phyloP scores from a whole-genome alignment of 1,139 yeast species.

The Geotrichum phurueaensis region DNA sequence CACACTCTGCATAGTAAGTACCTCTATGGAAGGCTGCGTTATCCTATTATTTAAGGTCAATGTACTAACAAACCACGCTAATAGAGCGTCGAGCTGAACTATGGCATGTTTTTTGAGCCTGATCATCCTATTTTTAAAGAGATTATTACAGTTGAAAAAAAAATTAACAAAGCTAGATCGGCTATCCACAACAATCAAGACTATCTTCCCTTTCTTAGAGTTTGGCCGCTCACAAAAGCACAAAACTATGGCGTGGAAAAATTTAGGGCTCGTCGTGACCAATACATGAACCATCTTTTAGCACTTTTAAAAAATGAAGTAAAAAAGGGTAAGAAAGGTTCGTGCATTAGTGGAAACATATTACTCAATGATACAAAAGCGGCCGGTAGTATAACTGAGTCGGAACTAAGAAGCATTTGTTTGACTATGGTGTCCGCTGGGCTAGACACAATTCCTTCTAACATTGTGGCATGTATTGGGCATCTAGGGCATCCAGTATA shows the following conservation, averaged over 20 bases:
- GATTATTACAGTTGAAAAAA: constrained; percentile 58
- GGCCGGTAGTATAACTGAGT: constrained; percentile 29
- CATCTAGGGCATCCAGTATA: constrained; percentile 47
- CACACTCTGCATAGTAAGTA: constrained; percentile 37
- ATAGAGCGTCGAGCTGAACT: constrained; percentile 49
- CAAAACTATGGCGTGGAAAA: constrained; percentile 35
- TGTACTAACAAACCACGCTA: not conserved
- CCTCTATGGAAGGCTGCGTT: not conserved
- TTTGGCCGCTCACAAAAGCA: constrained; percentile 15
- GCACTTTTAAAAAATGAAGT: constrained; percentile 25
- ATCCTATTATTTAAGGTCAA: not conserved
- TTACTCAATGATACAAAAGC: constrained; percentile 25
- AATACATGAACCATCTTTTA: constrained; percentile 46
- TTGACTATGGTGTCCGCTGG: constrained; percentile 79
- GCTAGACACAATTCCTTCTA: constrained; percentile 64
- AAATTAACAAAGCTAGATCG: constrained; percentile 57
- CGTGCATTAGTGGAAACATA: constrained; percentile 46
- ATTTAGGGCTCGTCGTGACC: constrained; percentile 46
- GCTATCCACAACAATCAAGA: constrained; percentile 59
- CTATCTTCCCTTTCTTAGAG: constrained; percentile 44
- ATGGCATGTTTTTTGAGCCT: constrained; percentile 48
- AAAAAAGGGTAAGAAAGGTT: constrained; percentile 26
- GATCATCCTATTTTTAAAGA: constrained; percentile 44
- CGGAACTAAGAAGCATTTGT: constrained; percentile 57
- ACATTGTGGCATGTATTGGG: constrained; percentile 55